A percentile compares a stretch with the other conserved stretches of the same genome.
Conservation (phyloP, 2,329 filamentous ascomycete genomes). For the Aspergillus phoenicis region DNA sequence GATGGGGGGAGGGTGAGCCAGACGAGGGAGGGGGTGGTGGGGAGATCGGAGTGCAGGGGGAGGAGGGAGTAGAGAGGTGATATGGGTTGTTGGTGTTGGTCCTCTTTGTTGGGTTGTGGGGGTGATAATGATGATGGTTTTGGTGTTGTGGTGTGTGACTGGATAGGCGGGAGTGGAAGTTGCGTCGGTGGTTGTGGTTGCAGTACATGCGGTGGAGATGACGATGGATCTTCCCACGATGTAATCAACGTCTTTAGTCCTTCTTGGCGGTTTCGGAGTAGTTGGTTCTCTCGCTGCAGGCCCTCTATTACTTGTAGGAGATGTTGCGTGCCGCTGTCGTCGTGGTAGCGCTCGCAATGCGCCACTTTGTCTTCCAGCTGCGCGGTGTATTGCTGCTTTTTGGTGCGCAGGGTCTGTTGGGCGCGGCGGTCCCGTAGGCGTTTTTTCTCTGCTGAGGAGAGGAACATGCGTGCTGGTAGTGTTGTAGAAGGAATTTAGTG, state of each 20-base stretch:
- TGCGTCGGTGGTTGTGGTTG: neutral
- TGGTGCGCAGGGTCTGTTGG: constrained; percentile 31
- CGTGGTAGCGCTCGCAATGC: constrained; percentile 29
- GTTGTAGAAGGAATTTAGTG: neutral
- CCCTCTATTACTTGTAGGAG: constrained; percentile 26
- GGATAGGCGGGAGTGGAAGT: neutral
- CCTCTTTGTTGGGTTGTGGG: neutral
- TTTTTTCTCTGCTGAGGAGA: constrained; percentile 17
- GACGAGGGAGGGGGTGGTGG: constrained; percentile 10
- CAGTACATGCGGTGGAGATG: neutral
- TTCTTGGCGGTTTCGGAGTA: constrained; percentile 22
- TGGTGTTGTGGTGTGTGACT: neutral
- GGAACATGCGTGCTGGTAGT: neutral
- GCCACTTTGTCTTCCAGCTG: constrained; percentile 27
- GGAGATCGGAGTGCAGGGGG: constrained; percentile 23
- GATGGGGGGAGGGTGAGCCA: constrained; percentile 27
- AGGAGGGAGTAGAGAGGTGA: constrained; percentile 17
- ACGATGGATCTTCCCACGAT: constrained; percentile 23
- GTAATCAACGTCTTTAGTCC: constrained; percentile 20
- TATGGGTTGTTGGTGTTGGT: too few relatives aligned
- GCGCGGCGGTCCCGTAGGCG: constrained; percentile 31
- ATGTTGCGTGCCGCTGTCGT: constrained; percentile 19
- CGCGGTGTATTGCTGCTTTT: constrained; percentile 23
- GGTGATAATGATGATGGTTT: neutral
- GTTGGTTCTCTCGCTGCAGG: constrained; percentile 27